Percentiles rank a stretch among this genome's conserved stretches.
Conservation (phyloP, 305 asterid genomes). For the Coffea humblotiana region DNA sequence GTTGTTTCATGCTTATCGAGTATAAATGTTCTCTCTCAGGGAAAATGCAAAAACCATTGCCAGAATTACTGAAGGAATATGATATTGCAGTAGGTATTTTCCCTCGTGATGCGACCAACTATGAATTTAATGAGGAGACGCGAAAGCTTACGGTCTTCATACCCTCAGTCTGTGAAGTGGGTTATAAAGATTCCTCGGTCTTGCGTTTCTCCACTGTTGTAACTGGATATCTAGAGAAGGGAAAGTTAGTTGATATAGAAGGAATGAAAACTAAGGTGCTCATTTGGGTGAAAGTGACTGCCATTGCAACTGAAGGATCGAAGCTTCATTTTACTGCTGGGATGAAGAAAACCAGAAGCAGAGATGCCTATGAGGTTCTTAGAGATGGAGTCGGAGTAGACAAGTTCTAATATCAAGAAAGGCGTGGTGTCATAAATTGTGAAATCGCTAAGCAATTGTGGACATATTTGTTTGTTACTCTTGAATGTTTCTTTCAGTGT, state of each 20-base stretch:
- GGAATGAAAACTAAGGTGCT: slow-evolving; percentile 84
- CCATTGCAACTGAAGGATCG: slow-evolving; percentile 66
- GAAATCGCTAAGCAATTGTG: slow-evolving; percentile 9
- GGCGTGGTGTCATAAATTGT: slow-evolving; percentile 12
- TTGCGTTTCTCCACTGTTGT: slow-evolving; percentile 53
- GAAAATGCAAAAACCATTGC: slow-evolving; percentile 64
- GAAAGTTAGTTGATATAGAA: slow-evolving; percentile 63
- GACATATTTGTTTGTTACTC: neutral
- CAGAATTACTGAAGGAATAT: slow-evolving; percentile 64
- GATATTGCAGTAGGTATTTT: slow-evolving; percentile 73
- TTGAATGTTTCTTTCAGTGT: neutral
- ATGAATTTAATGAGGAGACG: slow-evolving; percentile 76
- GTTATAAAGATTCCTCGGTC: slow-evolving; percentile 67
- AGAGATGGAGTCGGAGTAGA: slow-evolving; percentile 69
- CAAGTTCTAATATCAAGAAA: slow-evolving; percentile 48
- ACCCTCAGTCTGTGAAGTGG: slow-evolving; percentile 64
- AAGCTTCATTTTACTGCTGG: slow-evolving; percentile 80
- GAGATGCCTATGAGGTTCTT: slow-evolving; percentile 75
- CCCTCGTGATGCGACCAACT: slow-evolving; percentile 75
- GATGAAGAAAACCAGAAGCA: slow-evolving; percentile 75
- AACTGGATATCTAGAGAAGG: slow-evolving; percentile 62
- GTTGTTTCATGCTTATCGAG: neutral
- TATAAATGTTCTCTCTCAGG: slow-evolving; percentile 37
- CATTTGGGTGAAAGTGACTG: slow-evolving; percentile 58
- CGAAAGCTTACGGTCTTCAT: slow-evolving; percentile 53